Evolutionary conservation across 2,329 filamentous ascomycete genomes (phyloP), one percentile per base, ranked within the genome.

Genomic region (Calonectria crousiana): DNA sequence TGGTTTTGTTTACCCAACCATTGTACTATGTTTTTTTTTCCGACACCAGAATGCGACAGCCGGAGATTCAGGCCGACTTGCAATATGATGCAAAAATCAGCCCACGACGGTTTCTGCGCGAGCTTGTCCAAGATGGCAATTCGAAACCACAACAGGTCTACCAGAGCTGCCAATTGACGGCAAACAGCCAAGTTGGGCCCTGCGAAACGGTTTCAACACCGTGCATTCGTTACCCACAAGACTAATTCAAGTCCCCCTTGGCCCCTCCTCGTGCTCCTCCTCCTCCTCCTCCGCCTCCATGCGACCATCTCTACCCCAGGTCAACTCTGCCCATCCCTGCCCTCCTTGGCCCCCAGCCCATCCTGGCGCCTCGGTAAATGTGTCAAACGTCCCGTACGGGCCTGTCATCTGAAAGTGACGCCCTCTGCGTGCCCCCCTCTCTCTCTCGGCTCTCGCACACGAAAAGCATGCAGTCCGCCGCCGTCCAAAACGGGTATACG

Each of bases 321-420:
- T 72, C 73, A 66, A 70, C 68, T 68, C 71, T 58, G 67, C 70
- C 62, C 74, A 67, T 73, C 72, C 65, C 70, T 72, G 53, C 28
- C 53, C 38, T 18, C 38, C 53, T 38, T 32, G 20, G 30, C 30
- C 49, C 51, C 67, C 56, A 52, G 5, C 34, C 41, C 20, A 32
- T 49, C 47, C 67, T 60, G 66, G 53, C 74, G 52, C 75, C 76
- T 79, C 78, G 74, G 75, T 60, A 75, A 41, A 23, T 34, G 18
- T 34, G 30, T 13, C 38, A 41, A 38, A 69, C 38, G 20, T 36
- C 38, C 66, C 20, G 34, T 69, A 67, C 34, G 49, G 51, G 26
- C 16, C 64, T 74, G 69, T 60, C 73, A 76, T 72, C 56, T 73
- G 72, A 69, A 52, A 69, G 77, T 79, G 74, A 67, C 77, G 67